Conservation (phyloP, 306 rosid genomes). For the Psophocarpus tetragonolobus region DNA sequence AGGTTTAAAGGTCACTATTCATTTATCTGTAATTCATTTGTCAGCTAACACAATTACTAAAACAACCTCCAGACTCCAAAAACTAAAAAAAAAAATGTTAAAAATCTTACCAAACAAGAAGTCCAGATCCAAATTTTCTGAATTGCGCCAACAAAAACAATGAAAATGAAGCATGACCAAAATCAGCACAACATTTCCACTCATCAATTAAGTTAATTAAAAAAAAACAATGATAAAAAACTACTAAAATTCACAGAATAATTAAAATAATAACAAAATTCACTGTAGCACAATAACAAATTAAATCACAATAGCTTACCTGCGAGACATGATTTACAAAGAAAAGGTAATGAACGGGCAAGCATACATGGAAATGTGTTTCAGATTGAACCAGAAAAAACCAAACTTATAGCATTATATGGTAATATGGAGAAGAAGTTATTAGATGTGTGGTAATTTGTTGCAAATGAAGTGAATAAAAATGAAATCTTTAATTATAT, state of each 20-base stretch:
- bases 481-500: too few relatives aligned
- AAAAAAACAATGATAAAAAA: background rate
- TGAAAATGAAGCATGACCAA: constrained; percentile 2
- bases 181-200: constrained; percentile 18
- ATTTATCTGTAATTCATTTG: constrained; percentile 1
- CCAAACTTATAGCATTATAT: too few relatives aligned
- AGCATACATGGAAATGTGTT: too few relatives aligned
- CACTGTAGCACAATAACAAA: too few relatives aligned
- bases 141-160: constrained; percentile 26
- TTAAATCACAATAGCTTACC: too few relatives aligned
- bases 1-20: too few relatives aligned
- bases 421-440: too few relatives aligned
- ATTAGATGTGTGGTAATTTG: too few relatives aligned
- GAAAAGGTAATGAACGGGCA: too few relatives aligned
- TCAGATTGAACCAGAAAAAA: too few relatives aligned
- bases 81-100: background rate
- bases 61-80: background rate
- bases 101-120: constrained; percentile 24
- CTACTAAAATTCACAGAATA: background rate
- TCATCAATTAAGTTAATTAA: background rate
- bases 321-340: too few relatives aligned
- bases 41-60: background rate
- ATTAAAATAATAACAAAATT: background rate
- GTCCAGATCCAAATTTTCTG: constrained; percentile 39
- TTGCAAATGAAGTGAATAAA: too few relatives aligned